Evolutionary conservation across 208 protist species (phyloP).

Genomic region (Trypanosoma platydactyli): DNA sequence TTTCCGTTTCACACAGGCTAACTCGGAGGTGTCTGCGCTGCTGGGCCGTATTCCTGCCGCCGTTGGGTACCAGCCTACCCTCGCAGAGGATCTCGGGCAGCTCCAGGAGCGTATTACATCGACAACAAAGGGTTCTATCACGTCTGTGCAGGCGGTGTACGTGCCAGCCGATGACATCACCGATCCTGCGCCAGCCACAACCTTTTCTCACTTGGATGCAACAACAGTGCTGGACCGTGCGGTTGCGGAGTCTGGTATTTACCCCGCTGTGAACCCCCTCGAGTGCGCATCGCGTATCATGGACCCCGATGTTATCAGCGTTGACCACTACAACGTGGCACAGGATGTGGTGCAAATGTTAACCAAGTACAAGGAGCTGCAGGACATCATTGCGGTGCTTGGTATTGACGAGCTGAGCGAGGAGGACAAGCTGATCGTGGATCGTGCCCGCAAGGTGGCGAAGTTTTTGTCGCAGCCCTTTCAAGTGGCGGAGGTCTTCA

Average conservation of each 20-base stretch:
- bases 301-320: constrained; percentile 95
- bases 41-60: constrained; percentile 98
- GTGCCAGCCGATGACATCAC: constrained; percentile 99
- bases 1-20: constrained; percentile 99
- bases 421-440: constrained; percentile 97
- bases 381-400: constrained; percentile 99
- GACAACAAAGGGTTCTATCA: constrained; percentile 97
- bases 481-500: constrained; percentile 97
- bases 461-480: constrained; percentile 98
- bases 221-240: constrained; percentile 97
- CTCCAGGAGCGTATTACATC: constrained; percentile 99
- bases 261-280: constrained; percentile 98
- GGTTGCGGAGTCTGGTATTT: constrained; percentile 98
- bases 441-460: constrained; percentile 90
- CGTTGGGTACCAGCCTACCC: constrained; percentile 99
- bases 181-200: constrained; percentile 98
- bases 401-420: constrained; percentile 99
- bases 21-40: constrained; percentile 98
- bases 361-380: constrained; percentile 98
- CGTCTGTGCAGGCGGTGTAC: constrained; percentile 97
- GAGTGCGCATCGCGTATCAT: constrained; percentile 98
- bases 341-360: constrained; percentile 96
- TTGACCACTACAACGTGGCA: constrained; percentile 97
- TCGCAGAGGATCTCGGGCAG: constrained; percentile 97
- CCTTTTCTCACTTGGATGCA: constrained; percentile 98